Evolutionary conservation across 805 yeast genomes (phyloP).

Genomic region (Candida montana): DNA sequence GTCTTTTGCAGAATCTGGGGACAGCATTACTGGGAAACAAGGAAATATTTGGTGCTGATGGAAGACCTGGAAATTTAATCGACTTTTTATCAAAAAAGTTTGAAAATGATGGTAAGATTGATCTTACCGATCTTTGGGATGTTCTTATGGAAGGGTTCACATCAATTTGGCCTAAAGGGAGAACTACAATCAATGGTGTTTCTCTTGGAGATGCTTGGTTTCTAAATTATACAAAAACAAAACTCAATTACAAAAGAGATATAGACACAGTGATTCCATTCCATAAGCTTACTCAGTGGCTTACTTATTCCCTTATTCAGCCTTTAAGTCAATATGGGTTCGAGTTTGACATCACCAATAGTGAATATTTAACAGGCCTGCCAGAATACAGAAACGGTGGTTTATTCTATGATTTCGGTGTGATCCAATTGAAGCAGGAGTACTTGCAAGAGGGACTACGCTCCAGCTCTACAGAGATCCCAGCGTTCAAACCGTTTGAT

Average conservation of each 20-base stretch:
- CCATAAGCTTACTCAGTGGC: constrained; percentile 65
- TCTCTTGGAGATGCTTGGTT: constrained; percentile 63
- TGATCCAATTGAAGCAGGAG: constrained; percentile 42
- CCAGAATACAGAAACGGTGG: constrained; percentile 83
- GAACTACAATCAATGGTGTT: constrained; percentile 44
- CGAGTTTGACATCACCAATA: constrained; percentile 53
- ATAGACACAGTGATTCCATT: constrained; percentile 49
- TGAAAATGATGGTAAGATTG: constrained; percentile 24
- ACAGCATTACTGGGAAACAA: constrained; percentile 34
- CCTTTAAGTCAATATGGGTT: constrained; percentile 46
- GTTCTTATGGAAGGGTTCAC: constrained; percentile 50
- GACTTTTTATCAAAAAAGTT: constrained; percentile 37
- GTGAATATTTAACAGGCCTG: constrained; percentile 82
- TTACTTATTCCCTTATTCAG: constrained; percentile 52
- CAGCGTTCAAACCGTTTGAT: constrained; percentile 48
- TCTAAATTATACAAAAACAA: constrained; percentile 29
- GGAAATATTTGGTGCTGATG: constrained; percentile 41
- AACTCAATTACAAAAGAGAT: constrained; percentile 16
- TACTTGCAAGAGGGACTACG: constrained; percentile 33
- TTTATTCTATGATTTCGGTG: constrained; percentile 49
- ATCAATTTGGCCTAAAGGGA: constrained; percentile 58
- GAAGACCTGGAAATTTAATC: constrained; percentile 48
- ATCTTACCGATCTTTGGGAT: constrained; percentile 47
- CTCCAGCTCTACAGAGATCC: constrained; percentile 30
- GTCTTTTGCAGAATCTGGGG: constrained; percentile 44